Conservation (phyloP, 495 filamentous ascomycete genomes). For the Talaromyces liani region DNA sequence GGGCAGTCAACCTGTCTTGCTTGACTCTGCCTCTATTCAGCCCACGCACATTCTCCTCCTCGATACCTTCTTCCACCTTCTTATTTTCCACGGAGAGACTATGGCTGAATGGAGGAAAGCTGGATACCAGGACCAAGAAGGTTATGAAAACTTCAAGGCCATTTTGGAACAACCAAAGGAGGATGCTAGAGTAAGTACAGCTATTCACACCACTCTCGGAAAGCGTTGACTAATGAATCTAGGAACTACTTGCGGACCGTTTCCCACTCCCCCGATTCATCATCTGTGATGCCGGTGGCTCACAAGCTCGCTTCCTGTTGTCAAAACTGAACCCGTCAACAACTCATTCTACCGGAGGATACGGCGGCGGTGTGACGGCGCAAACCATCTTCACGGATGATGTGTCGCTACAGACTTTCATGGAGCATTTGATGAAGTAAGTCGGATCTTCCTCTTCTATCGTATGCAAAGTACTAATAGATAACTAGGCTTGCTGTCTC, state of each 20-base stretch:
- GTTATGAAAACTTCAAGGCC: slow-evolving; percentile 90
- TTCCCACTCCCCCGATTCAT: slow-evolving; percentile 98
- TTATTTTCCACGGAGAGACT: slow-evolving; percentile 98
- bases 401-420: slow-evolving; percentile 96
- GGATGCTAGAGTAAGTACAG: slow-evolving; percentile 71
- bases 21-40: slow-evolving; percentile 95
- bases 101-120: slow-evolving; percentile 98
- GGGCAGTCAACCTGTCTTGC: slow-evolving; percentile 78
- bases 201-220: not conserved
- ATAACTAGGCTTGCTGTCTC: slow-evolving; percentile 51
- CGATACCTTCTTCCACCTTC: slow-evolving; percentile 98
- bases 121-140: slow-evolving; percentile 96
- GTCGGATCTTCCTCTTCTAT: slow-evolving; percentile 19
- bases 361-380: slow-evolving; percentile 83
- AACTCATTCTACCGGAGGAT: slow-evolving; percentile 90
- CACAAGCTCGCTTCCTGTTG: slow-evolving; percentile 93
- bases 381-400: slow-evolving; percentile 99
- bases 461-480: slow-evolving; percentile 21
- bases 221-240: slow-evolving; percentile 12
- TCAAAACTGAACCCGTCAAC: slow-evolving; percentile 98
- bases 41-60: slow-evolving; percentile 89
- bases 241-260: slow-evolving; percentile 96
- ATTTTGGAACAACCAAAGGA: slow-evolving; percentile 95
- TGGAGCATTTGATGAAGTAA: slow-evolving; percentile 99
- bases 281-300: slow-evolving; percentile 96